These are phyloP conservation scores for Mycena alexandri DNA, from an alignment of 768 basidiomycete species.

Conservation along the genomic window DNA sequence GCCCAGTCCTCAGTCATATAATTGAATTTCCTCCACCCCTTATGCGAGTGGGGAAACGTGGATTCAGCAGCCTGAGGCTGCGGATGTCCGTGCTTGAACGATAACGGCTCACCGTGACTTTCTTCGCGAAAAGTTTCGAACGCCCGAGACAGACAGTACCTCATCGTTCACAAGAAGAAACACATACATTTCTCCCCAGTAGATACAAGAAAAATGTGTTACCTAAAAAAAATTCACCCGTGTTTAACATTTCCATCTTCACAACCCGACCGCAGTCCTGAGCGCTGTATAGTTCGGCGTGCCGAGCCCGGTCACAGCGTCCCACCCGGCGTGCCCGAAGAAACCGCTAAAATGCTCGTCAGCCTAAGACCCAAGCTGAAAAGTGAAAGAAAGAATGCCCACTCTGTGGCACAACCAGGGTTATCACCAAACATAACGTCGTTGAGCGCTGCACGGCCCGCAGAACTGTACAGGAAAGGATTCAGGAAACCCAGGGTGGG, in stretches of 20 bases:
- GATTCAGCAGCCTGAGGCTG: no score
- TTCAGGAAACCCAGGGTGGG: conserved; percentile 51
- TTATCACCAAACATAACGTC: conserved; percentile 54
- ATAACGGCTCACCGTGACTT: no score
- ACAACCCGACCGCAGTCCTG: conserved; percentile 20
- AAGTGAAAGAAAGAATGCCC: conserved; percentile 3
- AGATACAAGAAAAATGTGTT: conserved; percentile 8
- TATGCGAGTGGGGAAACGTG: no score
- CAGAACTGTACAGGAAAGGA: conserved; percentile 47
- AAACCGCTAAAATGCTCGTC: conserved; percentile 14
- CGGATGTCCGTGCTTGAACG: no score
- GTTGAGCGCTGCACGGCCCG: conserved; percentile 44
- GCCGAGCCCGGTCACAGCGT: conserved; percentile 23
- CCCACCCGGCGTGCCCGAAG: conserved; percentile 14
- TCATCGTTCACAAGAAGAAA: conserved; percentile 3
- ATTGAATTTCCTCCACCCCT: no score
- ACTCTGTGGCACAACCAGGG: conserved; percentile 51
- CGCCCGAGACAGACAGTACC: conserved; percentile 1
- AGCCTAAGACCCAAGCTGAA: not conserved
- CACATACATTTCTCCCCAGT: conserved; percentile 5
- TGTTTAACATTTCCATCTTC: conserved; percentile 3
- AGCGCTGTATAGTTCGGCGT: conserved; percentile 17
- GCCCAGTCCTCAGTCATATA: no score
- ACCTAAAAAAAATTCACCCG: conserved; percentile 7
- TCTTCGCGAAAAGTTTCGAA: not conserved